Conservation (phyloP, 306 rosid genomes). For the Betula pendula region DNA sequence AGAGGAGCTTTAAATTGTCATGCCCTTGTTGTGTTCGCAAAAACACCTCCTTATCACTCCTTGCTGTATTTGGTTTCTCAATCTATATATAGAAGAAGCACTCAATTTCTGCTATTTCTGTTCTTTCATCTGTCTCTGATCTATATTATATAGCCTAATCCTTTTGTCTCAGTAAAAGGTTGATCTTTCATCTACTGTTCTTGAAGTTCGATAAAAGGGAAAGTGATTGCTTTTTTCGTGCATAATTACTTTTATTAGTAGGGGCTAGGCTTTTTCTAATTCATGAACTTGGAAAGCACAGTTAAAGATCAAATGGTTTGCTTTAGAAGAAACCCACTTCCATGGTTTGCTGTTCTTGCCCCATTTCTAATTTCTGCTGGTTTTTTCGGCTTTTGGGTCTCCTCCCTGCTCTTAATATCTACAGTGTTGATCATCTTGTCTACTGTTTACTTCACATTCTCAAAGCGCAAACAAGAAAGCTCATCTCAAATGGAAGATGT, state of each 20-base stretch:
- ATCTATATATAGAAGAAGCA: neutral
- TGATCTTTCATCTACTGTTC: constrained; percentile 19
- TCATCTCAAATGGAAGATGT: constrained; percentile 30
- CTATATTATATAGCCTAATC: neutral
- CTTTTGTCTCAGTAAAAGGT: neutral
- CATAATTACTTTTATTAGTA: constrained; percentile 34
- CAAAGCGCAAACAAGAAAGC: constrained; percentile 36
- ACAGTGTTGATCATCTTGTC: constrained; percentile 45
- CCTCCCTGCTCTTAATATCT: constrained; percentile 47
- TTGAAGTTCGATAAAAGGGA: constrained; percentile 17
- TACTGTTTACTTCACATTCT: constrained; percentile 34
- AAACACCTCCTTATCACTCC: neutral
- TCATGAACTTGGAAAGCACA: constrained; percentile 50
- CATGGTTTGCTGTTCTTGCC: constrained; percentile 52
- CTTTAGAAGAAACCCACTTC: constrained; percentile 51
- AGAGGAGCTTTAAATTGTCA: neutral
- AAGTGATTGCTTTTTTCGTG: constrained; percentile 15
- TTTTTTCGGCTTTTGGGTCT: constrained; percentile 43
- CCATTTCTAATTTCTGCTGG: constrained; percentile 45
- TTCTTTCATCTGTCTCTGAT: neutral
- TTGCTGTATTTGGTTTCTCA: neutral
- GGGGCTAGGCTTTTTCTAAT: constrained; percentile 36
- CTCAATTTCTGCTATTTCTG: neutral
- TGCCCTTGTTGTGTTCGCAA: neutral
- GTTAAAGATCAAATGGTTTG: constrained; percentile 54